Evolutionary conservation across 371 early-diverging fungal species (phyloP).

Genomic region (Mucor racemosus): DNA sequence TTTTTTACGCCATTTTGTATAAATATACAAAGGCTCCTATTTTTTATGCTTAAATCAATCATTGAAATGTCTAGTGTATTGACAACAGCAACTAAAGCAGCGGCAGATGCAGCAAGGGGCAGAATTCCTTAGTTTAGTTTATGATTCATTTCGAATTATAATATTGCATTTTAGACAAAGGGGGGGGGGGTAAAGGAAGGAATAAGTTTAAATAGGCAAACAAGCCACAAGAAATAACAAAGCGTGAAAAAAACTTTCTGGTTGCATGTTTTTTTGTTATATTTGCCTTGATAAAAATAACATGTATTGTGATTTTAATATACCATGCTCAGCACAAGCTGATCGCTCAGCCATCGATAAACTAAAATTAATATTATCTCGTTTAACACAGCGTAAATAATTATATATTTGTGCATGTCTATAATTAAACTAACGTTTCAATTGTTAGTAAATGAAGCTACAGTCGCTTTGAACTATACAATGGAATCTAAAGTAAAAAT

Average conservation of each 20-base stretch:
- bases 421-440: background rate
- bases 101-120: background rate
- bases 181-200: background rate
- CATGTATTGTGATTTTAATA: slow-evolving; percentile 43
- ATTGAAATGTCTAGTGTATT: background rate
- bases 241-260: background rate
- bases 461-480: slow-evolving; percentile 28
- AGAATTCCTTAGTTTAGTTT: background rate
- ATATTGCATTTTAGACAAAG: background rate
- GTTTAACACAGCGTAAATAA: slow-evolving; percentile 32
- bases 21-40: background rate
- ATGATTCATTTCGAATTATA: background rate
- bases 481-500: slow-evolving; percentile 17
- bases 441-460: slow-evolving; percentile 23
- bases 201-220: background rate
- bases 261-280: background rate
- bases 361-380: slow-evolving; percentile 34
- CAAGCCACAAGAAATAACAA: background rate
- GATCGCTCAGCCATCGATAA: slow-evolving; percentile 31
- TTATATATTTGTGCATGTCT: no score
- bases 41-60: background rate
- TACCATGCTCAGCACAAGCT: slow-evolving; percentile 32
- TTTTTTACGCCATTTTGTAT: background rate
- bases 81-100: background rate
- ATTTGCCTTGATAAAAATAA: slow-evolving; percentile 1